Conservation (phyloP, 305 asterid species). For the Solanum hybrid region DNA sequence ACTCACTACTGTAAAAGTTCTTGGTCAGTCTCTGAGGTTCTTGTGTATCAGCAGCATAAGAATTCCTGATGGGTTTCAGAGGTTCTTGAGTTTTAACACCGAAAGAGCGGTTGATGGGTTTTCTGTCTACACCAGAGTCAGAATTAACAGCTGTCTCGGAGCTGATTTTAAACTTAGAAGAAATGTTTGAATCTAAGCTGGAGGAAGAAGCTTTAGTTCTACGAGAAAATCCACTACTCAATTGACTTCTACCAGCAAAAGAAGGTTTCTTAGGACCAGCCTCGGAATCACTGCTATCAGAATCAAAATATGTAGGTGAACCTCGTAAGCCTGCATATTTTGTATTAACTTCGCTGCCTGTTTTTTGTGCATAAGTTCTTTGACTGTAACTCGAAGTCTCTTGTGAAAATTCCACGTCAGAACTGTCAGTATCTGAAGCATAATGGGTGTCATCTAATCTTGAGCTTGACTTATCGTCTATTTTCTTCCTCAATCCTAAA, state of each 20-base stretch:
- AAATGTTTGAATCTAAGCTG: slow-evolving; percentile 14
- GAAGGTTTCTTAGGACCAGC: slow-evolving; percentile 34
- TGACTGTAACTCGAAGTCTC: slow-evolving; percentile 20
- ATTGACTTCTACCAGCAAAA: slow-evolving; percentile 18
- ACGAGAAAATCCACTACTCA: slow-evolving; percentile 42
- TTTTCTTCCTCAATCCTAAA: not conserved
- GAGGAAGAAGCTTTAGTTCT: slow-evolving; percentile 46
- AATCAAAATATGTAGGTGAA: slow-evolving; percentile 26
- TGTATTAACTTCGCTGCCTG: slow-evolving; percentile 15
- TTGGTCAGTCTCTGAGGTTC: slow-evolving; percentile 17
- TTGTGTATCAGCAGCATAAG: slow-evolving; percentile 12
- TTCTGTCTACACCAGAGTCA: slow-evolving; percentile 21
- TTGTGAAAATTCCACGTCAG: slow-evolving; percentile 30
- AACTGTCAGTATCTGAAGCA: slow-evolving; percentile 39
- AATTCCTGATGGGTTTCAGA: slow-evolving; percentile 11
- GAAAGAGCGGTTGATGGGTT: slow-evolving; percentile 12
- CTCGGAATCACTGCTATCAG: slow-evolving; percentile 46
- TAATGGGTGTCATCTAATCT: slow-evolving; percentile 13
- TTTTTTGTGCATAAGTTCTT: slow-evolving; percentile 5
- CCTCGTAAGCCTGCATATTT: slow-evolving; percentile 29
- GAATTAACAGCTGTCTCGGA: slow-evolving; percentile 18
- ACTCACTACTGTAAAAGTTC: slow-evolving; percentile 9
- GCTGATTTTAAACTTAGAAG: slow-evolving; percentile 18
- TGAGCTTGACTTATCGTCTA: slow-evolving; percentile 20
- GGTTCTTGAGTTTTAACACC: slow-evolving; percentile 10